These are phyloP conservation scores for Podochytrium sp. DNA, from an alignment of 192 early-diverging fungal species.

Conservation along the genomic window DNA sequence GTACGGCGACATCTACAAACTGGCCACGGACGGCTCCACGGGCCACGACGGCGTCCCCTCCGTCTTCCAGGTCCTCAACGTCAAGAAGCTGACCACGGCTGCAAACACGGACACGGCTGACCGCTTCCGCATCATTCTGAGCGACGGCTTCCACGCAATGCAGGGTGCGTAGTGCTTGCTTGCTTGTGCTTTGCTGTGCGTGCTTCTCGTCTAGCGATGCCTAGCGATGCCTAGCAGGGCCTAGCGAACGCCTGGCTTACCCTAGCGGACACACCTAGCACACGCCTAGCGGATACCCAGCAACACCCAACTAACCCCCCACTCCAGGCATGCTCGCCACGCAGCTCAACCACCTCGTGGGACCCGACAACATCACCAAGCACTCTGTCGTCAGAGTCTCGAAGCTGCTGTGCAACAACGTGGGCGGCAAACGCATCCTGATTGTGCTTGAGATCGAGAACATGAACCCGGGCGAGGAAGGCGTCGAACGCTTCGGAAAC, in stretches of 20 bases:
- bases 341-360: slow-evolving; percentile 52
- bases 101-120: slow-evolving; percentile 1
- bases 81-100: slow-evolving; percentile 44
- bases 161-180: slow-evolving; percentile 58
- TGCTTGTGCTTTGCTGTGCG: neutral
- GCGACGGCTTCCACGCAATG: slow-evolving; percentile 66
- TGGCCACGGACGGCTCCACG: neutral
- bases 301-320: too few relatives aligned
- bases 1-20: neutral
- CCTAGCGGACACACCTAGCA: too few relatives aligned
- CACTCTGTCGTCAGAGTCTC: slow-evolving; percentile 54
- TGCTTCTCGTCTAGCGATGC: neutral
- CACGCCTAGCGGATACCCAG: too few relatives aligned
- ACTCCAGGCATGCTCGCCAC: slow-evolving; percentile 67
- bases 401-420: slow-evolving; percentile 51
- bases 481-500: slow-evolving; percentile 18
- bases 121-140: slow-evolving; percentile 59
- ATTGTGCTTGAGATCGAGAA: slow-evolving; percentile 56
- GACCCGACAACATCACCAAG: slow-evolving; percentile 48
- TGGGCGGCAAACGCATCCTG: slow-evolving; percentile 55
- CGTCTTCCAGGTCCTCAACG: slow-evolving; percentile 51
- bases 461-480: slow-evolving; percentile 38
- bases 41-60: neutral
- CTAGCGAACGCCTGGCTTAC: too few relatives aligned
- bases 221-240: too few relatives aligned